phyloP scores from a whole-genome alignment of 495 filamentous ascomycete genomes.

The Cryomyces minteri region DNA sequence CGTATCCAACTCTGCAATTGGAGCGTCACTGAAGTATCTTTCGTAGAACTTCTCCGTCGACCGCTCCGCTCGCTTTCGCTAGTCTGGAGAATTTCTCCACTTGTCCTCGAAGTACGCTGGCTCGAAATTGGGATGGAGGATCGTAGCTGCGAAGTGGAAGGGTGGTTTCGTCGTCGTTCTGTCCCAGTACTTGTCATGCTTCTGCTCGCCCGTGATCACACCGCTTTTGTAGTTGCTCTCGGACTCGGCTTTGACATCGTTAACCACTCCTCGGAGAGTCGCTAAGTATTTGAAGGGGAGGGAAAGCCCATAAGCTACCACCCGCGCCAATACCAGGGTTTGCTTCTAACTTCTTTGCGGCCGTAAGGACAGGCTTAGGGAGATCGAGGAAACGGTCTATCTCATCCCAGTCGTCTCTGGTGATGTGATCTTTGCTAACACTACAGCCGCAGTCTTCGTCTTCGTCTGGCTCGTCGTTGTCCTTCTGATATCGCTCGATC shows the following conservation, averaged over 20 bases:
- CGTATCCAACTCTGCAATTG: background rate
- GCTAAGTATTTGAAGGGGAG: background rate
- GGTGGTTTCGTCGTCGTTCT: background rate
- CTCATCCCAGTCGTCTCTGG: slow-evolving; percentile 1
- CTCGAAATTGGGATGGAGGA: background rate
- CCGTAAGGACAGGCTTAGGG: slow-evolving; percentile 1
- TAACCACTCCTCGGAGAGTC: background rate
- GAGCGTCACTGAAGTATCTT: background rate
- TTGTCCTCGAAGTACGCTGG: background rate
- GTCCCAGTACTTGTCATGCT: background rate
- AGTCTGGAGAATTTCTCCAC: background rate
- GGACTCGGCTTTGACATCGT: background rate
- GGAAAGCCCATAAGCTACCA: background rate
- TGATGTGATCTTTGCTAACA: background rate
- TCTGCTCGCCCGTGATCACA: background rate
- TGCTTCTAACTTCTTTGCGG: slow-evolving; percentile 1
- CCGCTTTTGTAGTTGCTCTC: background rate
- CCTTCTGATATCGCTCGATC: slow-evolving; percentile 1
- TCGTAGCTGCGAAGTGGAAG: background rate
- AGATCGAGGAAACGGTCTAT: slow-evolving; percentile 1
- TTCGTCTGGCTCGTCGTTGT: background rate
- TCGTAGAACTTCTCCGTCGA: background rate
- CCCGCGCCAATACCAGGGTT: background rate
- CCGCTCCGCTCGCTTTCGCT: background rate
- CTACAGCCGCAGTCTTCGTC: background rate